Conservation (phyloP, 1,284 basidiomycete genomes). For the Stygiomarasmius scandens region DNA sequence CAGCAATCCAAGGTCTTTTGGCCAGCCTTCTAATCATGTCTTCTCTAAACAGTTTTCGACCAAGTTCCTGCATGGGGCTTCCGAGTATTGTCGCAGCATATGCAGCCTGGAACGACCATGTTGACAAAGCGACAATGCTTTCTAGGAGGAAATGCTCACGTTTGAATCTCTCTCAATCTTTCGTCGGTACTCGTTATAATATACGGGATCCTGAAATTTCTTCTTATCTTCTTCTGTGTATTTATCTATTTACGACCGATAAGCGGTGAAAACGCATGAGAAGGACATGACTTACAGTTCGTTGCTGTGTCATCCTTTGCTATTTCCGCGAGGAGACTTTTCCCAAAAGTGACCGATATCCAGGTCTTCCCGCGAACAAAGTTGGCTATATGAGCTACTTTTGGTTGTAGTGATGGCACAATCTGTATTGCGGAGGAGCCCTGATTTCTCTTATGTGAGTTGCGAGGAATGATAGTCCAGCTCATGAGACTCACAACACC, state of each 20-base stretch:
- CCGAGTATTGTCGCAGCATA: conserved; percentile 49
- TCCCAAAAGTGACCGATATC: conserved; percentile 55
- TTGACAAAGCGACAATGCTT: not conserved
- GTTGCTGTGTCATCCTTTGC: conserved; percentile 36
- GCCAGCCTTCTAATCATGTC: conserved; percentile 54
- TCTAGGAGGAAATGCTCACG: conserved; percentile 32
- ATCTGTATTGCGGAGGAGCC: conserved; percentile 70
- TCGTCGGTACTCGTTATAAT: conserved; percentile 53
- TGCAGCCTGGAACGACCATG: conserved; percentile 36
- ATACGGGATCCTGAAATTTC: conserved; percentile 48
- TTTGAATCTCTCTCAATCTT: conserved; percentile 56
- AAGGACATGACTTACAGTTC: conserved; percentile 43
- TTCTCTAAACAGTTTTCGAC: conserved; percentile 41
- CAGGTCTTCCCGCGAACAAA: conserved; percentile 67
- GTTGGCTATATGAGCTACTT: conserved; percentile 53
- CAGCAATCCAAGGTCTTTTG: conserved; percentile 62
- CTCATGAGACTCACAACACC: conserved; percentile 48
- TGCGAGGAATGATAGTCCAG: not conserved
- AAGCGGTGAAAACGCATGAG: not conserved
- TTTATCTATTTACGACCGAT: conserved; percentile 31
- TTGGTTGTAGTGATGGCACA: conserved; percentile 58
- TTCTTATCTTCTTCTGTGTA: conserved; percentile 60
- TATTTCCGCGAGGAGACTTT: conserved; percentile 40
- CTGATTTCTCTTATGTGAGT: conserved; percentile 29
- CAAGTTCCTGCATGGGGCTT: conserved; percentile 43